Base-by-base conservation (phyloP, 306 rosid genomes). In the Cajanus cajan region DNA sequence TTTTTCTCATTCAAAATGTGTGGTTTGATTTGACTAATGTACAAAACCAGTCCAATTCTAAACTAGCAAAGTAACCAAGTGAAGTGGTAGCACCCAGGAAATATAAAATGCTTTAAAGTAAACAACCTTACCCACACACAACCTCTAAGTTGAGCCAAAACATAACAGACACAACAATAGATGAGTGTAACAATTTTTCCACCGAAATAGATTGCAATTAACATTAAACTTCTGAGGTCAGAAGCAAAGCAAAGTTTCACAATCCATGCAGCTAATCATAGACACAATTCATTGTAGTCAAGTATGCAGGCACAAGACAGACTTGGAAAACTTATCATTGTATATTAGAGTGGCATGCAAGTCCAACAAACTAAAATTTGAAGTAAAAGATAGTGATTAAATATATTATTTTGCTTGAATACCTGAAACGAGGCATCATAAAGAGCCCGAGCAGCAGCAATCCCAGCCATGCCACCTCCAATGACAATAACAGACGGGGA, bases 361-460 rank as follows among this genome's bases (percentile, higher is more conserved):
- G 52, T 79, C 65, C 14, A 16, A 43, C 10, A 65, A 73, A 73
- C 51, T 62, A 51, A 59, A 33, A 0, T 2, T 69, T 75, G 22
- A 6, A 54, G 31, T 1, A 8, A 40, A 69, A 16, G 5, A 61
- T 28, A 66, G 18, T 3, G 55, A 13, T 11, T 33, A 59, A 54
- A 63, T 31, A 34, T 24, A 68, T 8, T 9, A 77, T 37, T n/a
- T 47, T 18, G 57, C 33, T 19, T n/a, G 18, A 59, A 73, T 84
- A 96, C 99, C 96, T 91, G 92, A 85, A 96, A 84, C 8, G 97
- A 90, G 2, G 99, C 98, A 80, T 91, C 99, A 11, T 84, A 89
- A 50, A 96, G 99, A 52, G 98, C 91, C 50, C 91, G 98, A 25
- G 99, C 98, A 70, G 99, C 99, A 65, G 99, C 87, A 67, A 93